These are phyloP conservation scores for Penicillium olsonii DNA, from an alignment of 2,329 filamentous ascomycete species.

Conservation along the genomic window DNA sequence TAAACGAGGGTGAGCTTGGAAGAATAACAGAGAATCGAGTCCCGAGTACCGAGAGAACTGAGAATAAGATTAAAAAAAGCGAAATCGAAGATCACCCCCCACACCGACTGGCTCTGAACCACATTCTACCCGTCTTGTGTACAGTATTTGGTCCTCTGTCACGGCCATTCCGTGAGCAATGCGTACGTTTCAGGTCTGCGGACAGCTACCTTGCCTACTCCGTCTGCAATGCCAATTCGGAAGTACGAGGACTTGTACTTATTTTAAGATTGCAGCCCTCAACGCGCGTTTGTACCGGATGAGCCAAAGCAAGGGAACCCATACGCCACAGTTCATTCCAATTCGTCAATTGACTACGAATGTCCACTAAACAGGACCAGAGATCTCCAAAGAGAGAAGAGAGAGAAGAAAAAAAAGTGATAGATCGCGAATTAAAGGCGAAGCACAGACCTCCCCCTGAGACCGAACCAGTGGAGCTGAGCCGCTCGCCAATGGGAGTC, in stretches of 20 bases:
- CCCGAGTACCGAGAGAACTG: background rate
- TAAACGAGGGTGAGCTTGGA: background rate
- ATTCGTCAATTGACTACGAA: background rate
- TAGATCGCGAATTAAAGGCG: background rate
- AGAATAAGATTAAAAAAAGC: slow-evolving; percentile 5
- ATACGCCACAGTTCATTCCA: background rate
- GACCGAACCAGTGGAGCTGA: background rate
- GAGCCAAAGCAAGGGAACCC: background rate
- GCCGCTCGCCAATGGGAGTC: background rate
- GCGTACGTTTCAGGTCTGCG: background rate
- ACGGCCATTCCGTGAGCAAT: no score
- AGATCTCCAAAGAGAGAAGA: background rate
- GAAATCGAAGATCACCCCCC: slow-evolving; percentile 11
- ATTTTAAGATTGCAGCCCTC: background rate
- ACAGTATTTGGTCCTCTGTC: no score
- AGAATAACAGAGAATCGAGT: background rate
- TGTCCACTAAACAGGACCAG: no score
- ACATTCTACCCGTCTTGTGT: background rate
- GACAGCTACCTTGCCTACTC: slow-evolving; percentile 11
- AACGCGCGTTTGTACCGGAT: background rate
- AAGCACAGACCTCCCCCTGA: background rate
- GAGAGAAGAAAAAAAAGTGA: background rate
- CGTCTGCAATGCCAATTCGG: background rate
- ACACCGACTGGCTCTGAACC: background rate
- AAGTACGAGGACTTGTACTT: no score